Evolutionary conservation across 1,284 basidiomycete species (phyloP), one percentile per base, ranked within the genome.

Genomic region (Microbotryum lychnidis-dioicae): DNA sequence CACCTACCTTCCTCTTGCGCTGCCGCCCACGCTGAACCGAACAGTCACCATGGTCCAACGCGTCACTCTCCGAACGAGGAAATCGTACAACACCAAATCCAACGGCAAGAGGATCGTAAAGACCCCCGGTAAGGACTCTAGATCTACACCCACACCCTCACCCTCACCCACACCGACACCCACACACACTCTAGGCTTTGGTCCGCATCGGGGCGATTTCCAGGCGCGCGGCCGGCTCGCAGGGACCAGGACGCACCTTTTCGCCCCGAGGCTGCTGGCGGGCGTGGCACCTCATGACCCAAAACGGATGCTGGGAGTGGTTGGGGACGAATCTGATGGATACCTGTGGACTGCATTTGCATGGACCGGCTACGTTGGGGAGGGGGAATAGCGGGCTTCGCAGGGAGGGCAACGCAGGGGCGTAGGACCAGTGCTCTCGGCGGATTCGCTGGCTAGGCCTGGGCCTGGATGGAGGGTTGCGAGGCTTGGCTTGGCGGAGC

Each of bases 51-150:
- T 69, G 67, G 67, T 58, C 56, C 67, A 69, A 86, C 92, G 94
- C 77, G 93, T 99, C 75, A 97, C 93, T 73, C 89, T 99, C 81
- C 90, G 96, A 81, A 98, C 94, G 81, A 90, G 94, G 77, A 89
- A 88, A 74, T 87, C 93, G 25, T 99, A 99, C 85, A 97, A 97
- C 86, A 98, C 96, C 79, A 87, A 86, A 75, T 97, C 94, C 65
- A 94, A 89, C 84, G 86, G 90, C 76, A 84, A 92, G 76, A 87
- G 92, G 72, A 84, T 98, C 71, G 85, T 98, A 71, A 98, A 98
- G 84, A 98, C 94, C 50, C 94, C 94, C 50, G 59, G 61, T 68
- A 76, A 69, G 45, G 52, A 53, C 20, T 27, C 31, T 31, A 31
- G 6, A 31, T 27, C 31, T 9, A 9, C 31, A 31, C 9, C 27